Base-by-base conservation (phyloP, 495 filamentous ascomycete genomes). In the Penicillium maclennaniae region DNA sequence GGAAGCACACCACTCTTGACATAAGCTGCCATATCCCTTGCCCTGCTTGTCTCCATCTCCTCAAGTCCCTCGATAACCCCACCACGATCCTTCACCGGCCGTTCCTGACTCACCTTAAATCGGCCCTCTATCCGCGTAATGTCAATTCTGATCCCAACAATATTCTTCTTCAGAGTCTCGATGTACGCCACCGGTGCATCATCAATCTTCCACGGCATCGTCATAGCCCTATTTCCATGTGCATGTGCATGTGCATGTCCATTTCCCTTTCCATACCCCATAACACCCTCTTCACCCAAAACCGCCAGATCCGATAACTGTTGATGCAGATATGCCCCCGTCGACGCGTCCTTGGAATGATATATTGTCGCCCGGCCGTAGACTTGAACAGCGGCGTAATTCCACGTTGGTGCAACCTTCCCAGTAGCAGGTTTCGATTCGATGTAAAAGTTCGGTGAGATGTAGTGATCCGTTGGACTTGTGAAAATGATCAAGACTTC, bases 371-470 rank as follows among this genome's bases (percentile, higher is more conserved):
- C 69, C 0, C 61, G 71, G 10, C 82, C 81, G 56, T 83, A 83
- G 6, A 70, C 77, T 47, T 83, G 79, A 0, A 74, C 81, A 10
- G 80, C 81, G 1, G 78, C 62, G 53, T 84, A 85, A 58, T 83
- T 79, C 82, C 82, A 85, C 6, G 82, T 85, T 1, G 80, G 80
- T 3, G 82, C 81, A 1, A 84, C 80, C 54, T 83, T 85, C 6
- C 72, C 79, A 0, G 74, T 80, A 4, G 46, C 60, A 1, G 76
- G 79, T 54, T 84, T 84, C 7, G 81, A 80, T 54, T 79, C 74
- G 10, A 64, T 70, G 63, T 83, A 85, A 65, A 82, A 83, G 40
- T 83, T 78, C 7, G 82, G 81, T 10, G 80, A 80, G 34, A 85
- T 74, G 55, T 85, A 85, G 61, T 80, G 75, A 28, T 83, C 71